These are phyloP conservation scores for Pelargonium myrrhifolium DNA, from an alignment of 441 rosid genomes.

Conservation along the genomic window DNA sequence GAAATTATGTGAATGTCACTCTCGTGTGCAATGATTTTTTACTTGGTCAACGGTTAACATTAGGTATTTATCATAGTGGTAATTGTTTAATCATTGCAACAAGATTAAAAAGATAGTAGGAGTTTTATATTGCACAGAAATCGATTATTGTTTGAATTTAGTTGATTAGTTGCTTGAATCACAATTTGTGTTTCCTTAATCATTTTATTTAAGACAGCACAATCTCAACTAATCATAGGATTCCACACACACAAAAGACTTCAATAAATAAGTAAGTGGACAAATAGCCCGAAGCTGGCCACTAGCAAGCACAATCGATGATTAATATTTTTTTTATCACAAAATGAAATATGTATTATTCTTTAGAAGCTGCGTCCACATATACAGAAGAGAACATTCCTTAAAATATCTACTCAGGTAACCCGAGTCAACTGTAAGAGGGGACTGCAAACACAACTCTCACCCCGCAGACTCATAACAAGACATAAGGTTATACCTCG, in stretches of 20 bases:
- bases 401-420: no score
- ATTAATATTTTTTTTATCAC: no score
- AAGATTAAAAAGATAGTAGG: not conserved
- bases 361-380: no score
- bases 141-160: not conserved
- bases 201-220: not conserved
- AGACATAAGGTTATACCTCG: no score
- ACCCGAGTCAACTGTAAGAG: no score
- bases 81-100: not conserved
- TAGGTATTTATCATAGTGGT: not conserved
- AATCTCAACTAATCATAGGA: not conserved
- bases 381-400: no score
- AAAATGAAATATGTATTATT: no score
- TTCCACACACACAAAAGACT: not conserved
- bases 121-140: not conserved
- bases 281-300: constrained; percentile 1
- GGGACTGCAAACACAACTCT: no score
- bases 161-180: not conserved
- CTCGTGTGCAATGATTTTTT: no score
- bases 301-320: not conserved
- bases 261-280: not conserved
- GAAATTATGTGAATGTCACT: no score
- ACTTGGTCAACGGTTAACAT: not conserved
- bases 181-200: no score
- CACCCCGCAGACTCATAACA: no score